Base-by-base conservation (phyloP, 495 filamentous ascomycete species). In the Neurospora terricola region DNA sequence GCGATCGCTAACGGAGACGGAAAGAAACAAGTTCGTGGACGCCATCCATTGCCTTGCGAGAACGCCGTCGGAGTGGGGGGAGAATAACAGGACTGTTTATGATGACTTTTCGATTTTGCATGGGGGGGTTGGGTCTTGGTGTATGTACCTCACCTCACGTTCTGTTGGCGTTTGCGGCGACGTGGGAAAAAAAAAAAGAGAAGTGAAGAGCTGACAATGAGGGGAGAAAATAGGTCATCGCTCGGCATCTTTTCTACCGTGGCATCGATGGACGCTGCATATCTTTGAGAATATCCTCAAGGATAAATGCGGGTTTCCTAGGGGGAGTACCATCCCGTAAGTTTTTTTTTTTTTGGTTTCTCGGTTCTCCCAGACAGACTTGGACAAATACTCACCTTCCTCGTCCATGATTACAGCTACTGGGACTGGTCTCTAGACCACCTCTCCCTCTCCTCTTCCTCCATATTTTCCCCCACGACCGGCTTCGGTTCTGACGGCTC, bases 401-500 rank as follows among this genome's bases (percentile, higher is more conserved):
- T 12, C 9, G 10, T 16, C 34, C 6, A 40, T 18, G 8, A 0
- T 4, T 1, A 1, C 0, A 71, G 70, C 14, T 71, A 71, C 70
- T 71, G 70, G 70, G 70, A 71, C 8, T 71, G 70, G 70, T 71
- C 70, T 12, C 70, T 71, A 62, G 70, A 71, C 70, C 43, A 43
- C 38, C 3, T 34, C 18, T 18, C 48, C 10, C 39, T 71, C 12
- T 27, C 70, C 0, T 4, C 12, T 0, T 71, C 70, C 18, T 71
- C 70, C 40, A 71, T 71, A 27, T 71, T 40, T 5, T 40, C 39
- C 1, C 18, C 21, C 34, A n/a, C 12, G 0, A 54, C 70, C 1
- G 70, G 70, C 0, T 71, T 71, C 14, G 70, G 70, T 0, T 23
- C 38, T 8, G 70, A 71, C 16, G 70, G 70, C 30, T 34, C 27